Base-by-base conservation (phyloP, 495 filamentous ascomycete species). In the Lepidopterella palustris region DNA sequence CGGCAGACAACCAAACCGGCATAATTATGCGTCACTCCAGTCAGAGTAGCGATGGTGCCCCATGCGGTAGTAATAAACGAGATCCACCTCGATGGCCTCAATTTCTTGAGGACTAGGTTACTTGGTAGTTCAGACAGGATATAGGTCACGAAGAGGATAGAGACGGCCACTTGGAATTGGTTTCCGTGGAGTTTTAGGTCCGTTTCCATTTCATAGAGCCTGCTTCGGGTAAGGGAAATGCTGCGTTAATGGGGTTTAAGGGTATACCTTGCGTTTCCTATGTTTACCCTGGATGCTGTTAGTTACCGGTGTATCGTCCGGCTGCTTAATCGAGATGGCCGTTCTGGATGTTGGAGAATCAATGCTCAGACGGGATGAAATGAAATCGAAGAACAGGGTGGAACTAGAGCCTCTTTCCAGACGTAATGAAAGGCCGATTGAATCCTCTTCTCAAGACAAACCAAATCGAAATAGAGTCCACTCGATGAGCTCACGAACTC, bases 41-140 rank as follows among this genome's bases (percentile, higher is more conserved):
- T 84, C 28, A 85, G 76, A 27, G 81, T 87, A 9, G 88, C 86
- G 59, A 88, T 80, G 57, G 88, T 78, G 20, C 86, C 87, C 88
- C 88, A 90, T 8, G 81, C 72, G 10, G 78, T 70, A 29, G 78
- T 77, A 58, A 90, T 83, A 28, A 81, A 77, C 4, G 85, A 78
- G 57, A 92, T 82, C 71, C 83, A 91, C 18, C 81, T 79, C 5
- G 82, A 83, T 1, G 89, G 88, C 1, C 77, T 77, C 49, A 87
- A 72, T 54, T 79, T 79, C 69, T 87, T 87, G 21, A 86, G 71
- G 1, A 86, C 77, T 6, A 87, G 76, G 62, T 87, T 87, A 20
- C 78, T 81, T 0, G 84, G 84, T 0, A 87, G 71, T 61, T 87
- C 84, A 61, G 81, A 86, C 5, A 78, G 47, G 56, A 79, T 66